These are phyloP conservation scores for Forsythia viridissima DNA, from an alignment of 257 asterid species.

Conservation along the genomic window DNA sequence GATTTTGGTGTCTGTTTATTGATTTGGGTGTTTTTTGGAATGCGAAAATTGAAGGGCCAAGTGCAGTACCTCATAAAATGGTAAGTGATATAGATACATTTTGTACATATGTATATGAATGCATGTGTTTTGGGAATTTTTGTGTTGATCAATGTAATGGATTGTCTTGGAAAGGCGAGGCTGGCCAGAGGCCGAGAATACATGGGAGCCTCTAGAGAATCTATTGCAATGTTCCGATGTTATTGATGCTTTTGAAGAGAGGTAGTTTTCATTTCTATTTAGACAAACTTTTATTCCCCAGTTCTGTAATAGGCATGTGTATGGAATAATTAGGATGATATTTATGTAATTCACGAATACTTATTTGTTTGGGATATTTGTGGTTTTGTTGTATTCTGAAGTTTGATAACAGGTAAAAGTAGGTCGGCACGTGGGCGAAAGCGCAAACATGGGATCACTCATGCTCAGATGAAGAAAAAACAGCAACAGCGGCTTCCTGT, in stretches of 20 bases:
- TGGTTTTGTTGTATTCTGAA: constrained; percentile 31
- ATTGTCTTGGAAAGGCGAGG: constrained; percentile 68
- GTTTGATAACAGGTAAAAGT: constrained; percentile 57
- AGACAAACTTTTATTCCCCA: constrained; percentile 7
- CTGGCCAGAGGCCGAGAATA: constrained; percentile 85
- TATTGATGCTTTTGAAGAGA: constrained; percentile 78
- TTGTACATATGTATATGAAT: neutral
- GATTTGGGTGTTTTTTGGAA: constrained; percentile 32
- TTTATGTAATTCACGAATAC: constrained; percentile 14
- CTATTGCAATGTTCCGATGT: constrained; percentile 62
- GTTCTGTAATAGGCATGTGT: neutral
- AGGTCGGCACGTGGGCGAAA: constrained; percentile 66
- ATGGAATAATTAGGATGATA: constrained; percentile 6
- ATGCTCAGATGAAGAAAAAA: constrained; percentile 63
- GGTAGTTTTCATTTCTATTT: constrained; percentile 39
- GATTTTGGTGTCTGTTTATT: constrained; percentile 5
- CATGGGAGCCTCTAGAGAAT: constrained; percentile 92
- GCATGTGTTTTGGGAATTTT: constrained; percentile 1
- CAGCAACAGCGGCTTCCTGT: constrained; percentile 53
- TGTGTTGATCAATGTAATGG: constrained; percentile 26
- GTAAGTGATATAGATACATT: constrained; percentile 39
- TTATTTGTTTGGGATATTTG: neutral
- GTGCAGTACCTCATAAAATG: constrained; percentile 84
- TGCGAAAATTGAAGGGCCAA: constrained; percentile 67
- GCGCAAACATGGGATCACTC: constrained; percentile 57